Base-by-base conservation (phyloP, 352 stramenopile genomes). In the Pythium rishiriense region DNA sequence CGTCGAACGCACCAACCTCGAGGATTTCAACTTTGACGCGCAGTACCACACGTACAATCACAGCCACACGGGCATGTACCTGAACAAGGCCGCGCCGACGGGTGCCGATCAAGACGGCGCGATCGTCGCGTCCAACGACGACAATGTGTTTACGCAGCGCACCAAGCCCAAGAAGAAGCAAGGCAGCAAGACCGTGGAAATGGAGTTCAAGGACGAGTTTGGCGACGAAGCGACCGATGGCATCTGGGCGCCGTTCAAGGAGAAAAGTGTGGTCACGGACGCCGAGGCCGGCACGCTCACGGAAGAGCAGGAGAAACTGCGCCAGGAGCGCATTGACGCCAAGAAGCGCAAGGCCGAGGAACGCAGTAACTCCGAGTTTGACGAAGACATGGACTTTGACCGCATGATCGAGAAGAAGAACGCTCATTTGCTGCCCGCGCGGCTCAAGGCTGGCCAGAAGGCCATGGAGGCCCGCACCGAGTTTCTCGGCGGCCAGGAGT, bases 401-500 rank as follows among this genome's bases (percentile, higher is more conserved):
- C 73, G 86, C 46, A 91, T 92, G 80, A 78, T 95, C n/a, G 85
- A 95, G 67, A 91, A 90, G 63, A 96, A 96, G 73, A 88, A 66
- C 4, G 70, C 61, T 11, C 85, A 94, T 60, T 76, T 95, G 64
- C 61, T 94, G 17, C 86, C 86, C 0, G 78, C 83, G 35, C 71
- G 85, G 35, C 64, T 95, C 35, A 83, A 83, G 41, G 73, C 84
- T 0, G 86, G 86, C 1, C 79, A 91, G 48, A 79, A 70, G 33
- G 85, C 85, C 0, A 67, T 91, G 66, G 74, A 87, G 46, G 80
- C 75, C 21, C 79, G 76, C 35, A 88, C 76, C 21, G 78, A 75
- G 49, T 99, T 99, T 79, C 77, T 98, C 72, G 93, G 83, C 37
- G 70, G 79, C 19, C 79, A 97, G 48, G 87, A 98, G 75, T 92